These are phyloP conservation scores for Pestalotiopsis sp. DNA, from an alignment of 2,329 filamentous ascomycete genomes.

Conservation along the genomic window DNA sequence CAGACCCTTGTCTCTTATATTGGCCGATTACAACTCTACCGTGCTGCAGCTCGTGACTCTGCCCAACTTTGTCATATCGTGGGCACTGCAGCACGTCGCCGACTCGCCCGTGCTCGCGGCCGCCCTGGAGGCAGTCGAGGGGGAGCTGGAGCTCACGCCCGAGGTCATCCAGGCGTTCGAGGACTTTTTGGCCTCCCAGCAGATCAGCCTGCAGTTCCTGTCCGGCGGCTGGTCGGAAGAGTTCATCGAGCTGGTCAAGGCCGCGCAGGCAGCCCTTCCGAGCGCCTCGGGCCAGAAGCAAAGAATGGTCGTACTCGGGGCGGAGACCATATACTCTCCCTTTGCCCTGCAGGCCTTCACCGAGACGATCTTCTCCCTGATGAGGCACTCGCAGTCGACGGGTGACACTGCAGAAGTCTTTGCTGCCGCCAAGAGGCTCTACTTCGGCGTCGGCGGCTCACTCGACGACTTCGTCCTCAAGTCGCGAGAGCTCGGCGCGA, in stretches of 20 bases:
- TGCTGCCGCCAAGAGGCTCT: conserved; percentile 77
- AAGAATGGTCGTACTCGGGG: conserved; percentile 65
- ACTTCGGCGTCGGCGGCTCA: conserved; percentile 84
- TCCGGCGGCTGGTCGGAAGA: conserved; percentile 75
- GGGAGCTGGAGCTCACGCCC: conserved; percentile 67
- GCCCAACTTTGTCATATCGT: conserved; percentile 76
- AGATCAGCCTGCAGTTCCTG: conserved; percentile 66
- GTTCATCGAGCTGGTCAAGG: conserved; percentile 61
- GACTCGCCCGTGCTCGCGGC: conserved; percentile 40
- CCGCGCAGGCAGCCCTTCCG: conserved; percentile 16
- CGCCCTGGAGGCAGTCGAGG: conserved; percentile 51
- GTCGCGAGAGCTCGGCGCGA: conserved; percentile 50
- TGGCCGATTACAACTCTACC: conserved; percentile 80
- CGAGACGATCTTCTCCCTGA: conserved; percentile 60
- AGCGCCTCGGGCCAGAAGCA: conserved; percentile 32
- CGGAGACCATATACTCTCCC: conserved; percentile 84
- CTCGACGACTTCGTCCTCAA: conserved; percentile 72
- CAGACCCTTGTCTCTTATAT: conserved; percentile 57
- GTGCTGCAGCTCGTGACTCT: conserved; percentile 79
- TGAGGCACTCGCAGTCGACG: conserved; percentile 40
- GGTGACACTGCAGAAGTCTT: conserved; percentile 60
- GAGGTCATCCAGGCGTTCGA: conserved; percentile 63
- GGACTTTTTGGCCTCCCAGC: conserved; percentile 48
- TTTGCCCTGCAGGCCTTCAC: conserved; percentile 71
- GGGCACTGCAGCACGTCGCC: conserved; percentile 55